Evolutionary conservation across 352 stramenopile species (phyloP).

Genomic region (Phytophthora ramorum): DNA sequence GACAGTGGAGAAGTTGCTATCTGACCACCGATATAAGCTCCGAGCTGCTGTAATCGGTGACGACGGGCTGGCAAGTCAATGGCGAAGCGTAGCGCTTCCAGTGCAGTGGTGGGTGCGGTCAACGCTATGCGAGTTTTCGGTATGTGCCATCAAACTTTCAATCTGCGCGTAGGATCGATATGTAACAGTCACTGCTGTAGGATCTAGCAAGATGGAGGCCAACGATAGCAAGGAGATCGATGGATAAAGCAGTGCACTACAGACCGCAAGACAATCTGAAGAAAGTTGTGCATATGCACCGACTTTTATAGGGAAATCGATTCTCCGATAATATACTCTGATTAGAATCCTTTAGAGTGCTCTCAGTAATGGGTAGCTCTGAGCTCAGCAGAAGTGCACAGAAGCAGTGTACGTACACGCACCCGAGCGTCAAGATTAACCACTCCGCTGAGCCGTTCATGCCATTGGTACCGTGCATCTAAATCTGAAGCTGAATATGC

Average conservation of each 20-base stretch:
- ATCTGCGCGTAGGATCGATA: background rate
- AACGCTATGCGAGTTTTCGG: conserved; percentile 15
- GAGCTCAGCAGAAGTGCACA: too few species aligned
- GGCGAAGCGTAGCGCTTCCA: conserved; percentile 6
- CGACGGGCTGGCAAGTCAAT: conserved; percentile 18
- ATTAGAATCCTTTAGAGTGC: too few species aligned
- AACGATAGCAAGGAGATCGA: background rate
- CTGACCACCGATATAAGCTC: conserved; percentile 35
- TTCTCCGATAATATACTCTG: too few species aligned
- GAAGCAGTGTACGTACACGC: too few species aligned
- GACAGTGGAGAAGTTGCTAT: conserved; percentile 15
- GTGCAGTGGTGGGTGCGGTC: conserved; percentile 6
- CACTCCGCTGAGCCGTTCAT: too few species aligned
- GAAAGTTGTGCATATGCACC: too few species aligned
- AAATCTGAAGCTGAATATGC: too few species aligned
- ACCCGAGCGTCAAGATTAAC: too few species aligned
- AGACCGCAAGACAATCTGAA: too few species aligned
- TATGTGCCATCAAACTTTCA: conserved; percentile 2
- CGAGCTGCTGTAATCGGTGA: conserved; percentile 14
- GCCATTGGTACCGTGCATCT: too few species aligned
- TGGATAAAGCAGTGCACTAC: background rate
- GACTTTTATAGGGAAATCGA: too few species aligned
- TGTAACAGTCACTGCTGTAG: background rate
- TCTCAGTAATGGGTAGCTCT: too few species aligned
- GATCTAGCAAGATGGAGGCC: conserved; percentile 3